Conservation (phyloP, 2,329 filamentous ascomycete genomes). For the Verticillium klebahnii region DNA sequence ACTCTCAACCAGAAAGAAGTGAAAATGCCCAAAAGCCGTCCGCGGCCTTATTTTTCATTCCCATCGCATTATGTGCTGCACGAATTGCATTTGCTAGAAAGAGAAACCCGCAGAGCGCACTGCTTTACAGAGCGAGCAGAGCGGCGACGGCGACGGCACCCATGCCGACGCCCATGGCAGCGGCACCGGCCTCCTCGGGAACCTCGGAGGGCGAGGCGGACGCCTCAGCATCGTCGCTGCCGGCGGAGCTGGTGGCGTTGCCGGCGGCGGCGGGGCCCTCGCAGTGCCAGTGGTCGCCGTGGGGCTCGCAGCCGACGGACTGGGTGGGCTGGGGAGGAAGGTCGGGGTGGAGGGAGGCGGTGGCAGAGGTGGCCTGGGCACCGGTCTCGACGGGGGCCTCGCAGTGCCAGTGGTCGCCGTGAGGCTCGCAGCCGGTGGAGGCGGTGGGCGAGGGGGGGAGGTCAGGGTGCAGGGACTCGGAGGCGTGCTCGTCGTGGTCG, state of each 20-base stretch:
- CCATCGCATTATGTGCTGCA: background rate
- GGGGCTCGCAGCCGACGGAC: constrained; percentile 24
- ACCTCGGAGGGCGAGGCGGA: constrained; percentile 1
- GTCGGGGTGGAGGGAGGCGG: constrained; percentile 1
- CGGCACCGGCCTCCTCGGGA: constrained; percentile 7
- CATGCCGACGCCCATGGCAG: constrained; percentile 1
- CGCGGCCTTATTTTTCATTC: background rate
- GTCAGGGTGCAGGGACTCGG: background rate
- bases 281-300: constrained; percentile 33
- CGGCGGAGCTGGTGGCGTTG: background rate
- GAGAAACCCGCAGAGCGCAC: background rate
- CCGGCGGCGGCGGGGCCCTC: constrained; percentile 10
- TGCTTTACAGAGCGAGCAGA: constrained; percentile 8
- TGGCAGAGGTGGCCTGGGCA: background rate
- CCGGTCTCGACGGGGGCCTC: constrained; percentile 5
- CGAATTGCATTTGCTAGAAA: background rate
- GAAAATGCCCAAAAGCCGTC: background rate
- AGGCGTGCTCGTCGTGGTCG: constrained; percentile 5
- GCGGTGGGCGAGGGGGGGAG: constrained; percentile 29
- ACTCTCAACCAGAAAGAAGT: background rate
- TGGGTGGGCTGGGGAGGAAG: constrained; percentile 25
- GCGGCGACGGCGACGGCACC: constrained; percentile 9
- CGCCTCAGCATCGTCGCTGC: background rate
- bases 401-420: constrained; percentile 15
- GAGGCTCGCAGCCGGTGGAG: constrained; percentile 27